phyloP scores from a whole-genome alignment of 768 basidiomycete species.

The Hebeloma cylindrosporum region DNA sequence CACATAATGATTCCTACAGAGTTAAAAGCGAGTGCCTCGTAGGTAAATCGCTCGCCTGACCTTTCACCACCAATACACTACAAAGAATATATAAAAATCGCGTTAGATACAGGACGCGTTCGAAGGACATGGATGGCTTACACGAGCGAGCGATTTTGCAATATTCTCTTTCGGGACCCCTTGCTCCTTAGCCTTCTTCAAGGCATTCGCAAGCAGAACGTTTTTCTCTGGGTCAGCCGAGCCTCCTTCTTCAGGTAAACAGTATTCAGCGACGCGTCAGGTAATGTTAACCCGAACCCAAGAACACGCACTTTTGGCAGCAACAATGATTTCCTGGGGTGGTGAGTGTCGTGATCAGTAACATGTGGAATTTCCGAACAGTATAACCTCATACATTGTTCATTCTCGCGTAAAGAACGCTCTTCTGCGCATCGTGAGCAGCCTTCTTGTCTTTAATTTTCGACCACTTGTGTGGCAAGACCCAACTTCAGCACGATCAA shows the following conservation, averaged over 20 bases:
- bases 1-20: conserved; percentile 67
- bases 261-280: conserved; percentile 4
- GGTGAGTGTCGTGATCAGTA: too few relatives aligned
- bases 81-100: conserved; percentile 5
- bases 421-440: conserved; percentile 59
- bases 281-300: neutral
- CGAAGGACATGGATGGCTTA: conserved; percentile 18
- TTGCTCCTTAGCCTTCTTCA: conserved; percentile 55
- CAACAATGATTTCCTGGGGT: conserved; percentile 63
- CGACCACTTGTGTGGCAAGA: too few relatives aligned
- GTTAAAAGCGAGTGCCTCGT: conserved; percentile 60
- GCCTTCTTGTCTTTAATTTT: conserved; percentile 77
- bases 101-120: neutral
- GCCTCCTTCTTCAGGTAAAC: conserved; percentile 45
- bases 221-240: conserved; percentile 57
- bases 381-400: conserved; percentile 45
- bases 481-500: too few relatives aligned
- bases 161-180: conserved; percentile 73
- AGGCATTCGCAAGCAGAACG: conserved; percentile 46
- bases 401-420: conserved; percentile 54
- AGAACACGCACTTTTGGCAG: conserved; percentile 57
- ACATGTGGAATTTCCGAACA: too few relatives aligned
- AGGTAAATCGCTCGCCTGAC: conserved; percentile 49
- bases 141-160: conserved; percentile 59
- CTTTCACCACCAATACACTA: conserved; percentile 53